Percentiles rank a stretch among this genome's conserved stretches.
Conservation (phyloP, 2,329 filamentous ascomycete genomes). For the Verticillium klebahnii region DNA sequence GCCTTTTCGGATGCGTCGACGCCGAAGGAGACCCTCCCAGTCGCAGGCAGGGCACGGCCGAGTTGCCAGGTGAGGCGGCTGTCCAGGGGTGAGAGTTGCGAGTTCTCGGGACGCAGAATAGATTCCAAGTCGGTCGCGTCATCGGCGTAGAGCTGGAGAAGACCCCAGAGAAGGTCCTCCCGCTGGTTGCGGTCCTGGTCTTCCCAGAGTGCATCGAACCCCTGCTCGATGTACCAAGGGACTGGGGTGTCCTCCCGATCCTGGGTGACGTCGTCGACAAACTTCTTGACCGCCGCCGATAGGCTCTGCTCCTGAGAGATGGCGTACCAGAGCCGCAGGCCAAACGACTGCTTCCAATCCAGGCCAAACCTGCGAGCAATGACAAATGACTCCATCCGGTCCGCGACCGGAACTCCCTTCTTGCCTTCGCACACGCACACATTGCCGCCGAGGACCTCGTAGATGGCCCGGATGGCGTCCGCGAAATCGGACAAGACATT, state of each 20-base stretch:
- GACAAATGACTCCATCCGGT: constrained; percentile 73
- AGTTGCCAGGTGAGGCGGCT: constrained; percentile 82
- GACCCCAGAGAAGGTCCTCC: constrained; percentile 81
- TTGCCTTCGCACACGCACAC: constrained; percentile 79
- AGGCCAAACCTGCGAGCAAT: constrained; percentile 81
- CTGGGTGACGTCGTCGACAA: constrained; percentile 66
- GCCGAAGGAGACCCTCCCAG: constrained; percentile 47
- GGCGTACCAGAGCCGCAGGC: constrained; percentile 85
- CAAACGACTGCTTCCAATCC: constrained; percentile 92
- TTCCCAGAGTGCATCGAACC: constrained; percentile 54
- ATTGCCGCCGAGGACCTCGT: constrained; percentile 85
- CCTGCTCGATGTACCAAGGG: constrained; percentile 65
- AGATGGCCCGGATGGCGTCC: constrained; percentile 78
- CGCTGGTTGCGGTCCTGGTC: constrained; percentile 53
- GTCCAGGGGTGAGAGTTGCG: constrained; percentile 69
- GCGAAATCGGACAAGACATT: constrained; percentile 85
- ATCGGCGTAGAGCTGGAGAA: constrained; percentile 77
- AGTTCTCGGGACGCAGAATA: constrained; percentile 70
- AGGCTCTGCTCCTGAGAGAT: constrained; percentile 65
- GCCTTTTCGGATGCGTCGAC: constrained; percentile 53
- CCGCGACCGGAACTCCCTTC: constrained; percentile 67
- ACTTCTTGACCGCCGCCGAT: constrained; percentile 67
- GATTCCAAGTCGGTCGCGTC: constrained; percentile 56
- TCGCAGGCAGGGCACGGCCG: constrained; percentile 57
- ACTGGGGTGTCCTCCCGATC: constrained; percentile 67